Evolutionary conservation across 1,139 yeast species (phyloP), one percentile per base, ranked within the genome.

Genomic region (Nakaseomyces kungkrabaensis): DNA sequence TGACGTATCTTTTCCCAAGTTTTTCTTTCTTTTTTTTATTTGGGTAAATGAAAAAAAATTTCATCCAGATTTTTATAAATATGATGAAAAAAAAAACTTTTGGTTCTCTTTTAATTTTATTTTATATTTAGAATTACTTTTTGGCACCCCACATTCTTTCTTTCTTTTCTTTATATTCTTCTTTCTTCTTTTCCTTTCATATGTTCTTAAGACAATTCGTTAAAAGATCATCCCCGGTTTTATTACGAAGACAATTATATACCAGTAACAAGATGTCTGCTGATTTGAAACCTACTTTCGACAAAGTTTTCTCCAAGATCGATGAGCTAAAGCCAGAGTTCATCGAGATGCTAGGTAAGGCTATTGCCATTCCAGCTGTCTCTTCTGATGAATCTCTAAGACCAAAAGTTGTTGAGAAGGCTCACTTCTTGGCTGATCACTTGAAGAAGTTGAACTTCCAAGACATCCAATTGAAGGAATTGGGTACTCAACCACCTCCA

Each of bases 301-400:
- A 56, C 32, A 57, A 58, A 36, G 48, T 65, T 34, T 83, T 81
- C 66, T 68, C 70, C 38, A 79, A 81, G 61, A 81, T 85, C 59
- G 87, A 82, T 58, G 85, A 79, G 61, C 75, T 83, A 64, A 80
- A 82, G 65, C 86, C 88, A 1, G 69, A 74, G 52, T 85, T 82
- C 71, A 79, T 85, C 56, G 72, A 77, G 52, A 74, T 94, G 59
- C 76, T 92, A 54, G 71, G 80, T 46, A 74, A 82, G 51, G 97
- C 97, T 10, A 90, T 94, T 48, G 85, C 89, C 52, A 94, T 92
- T 60, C 95, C 96, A 48, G 90, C 97, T 4, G 97, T 94, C 38
- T 89, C 97, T 7, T 82, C 89, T 37, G 98, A 92, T 67, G 95
- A 89, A 65, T 68, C 80, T 13, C 77, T 85, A 61, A 85, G 96